phyloP scores from a whole-genome alignment of 192 early-diverging fungal species.

The Phycomyces nitens region DNA sequence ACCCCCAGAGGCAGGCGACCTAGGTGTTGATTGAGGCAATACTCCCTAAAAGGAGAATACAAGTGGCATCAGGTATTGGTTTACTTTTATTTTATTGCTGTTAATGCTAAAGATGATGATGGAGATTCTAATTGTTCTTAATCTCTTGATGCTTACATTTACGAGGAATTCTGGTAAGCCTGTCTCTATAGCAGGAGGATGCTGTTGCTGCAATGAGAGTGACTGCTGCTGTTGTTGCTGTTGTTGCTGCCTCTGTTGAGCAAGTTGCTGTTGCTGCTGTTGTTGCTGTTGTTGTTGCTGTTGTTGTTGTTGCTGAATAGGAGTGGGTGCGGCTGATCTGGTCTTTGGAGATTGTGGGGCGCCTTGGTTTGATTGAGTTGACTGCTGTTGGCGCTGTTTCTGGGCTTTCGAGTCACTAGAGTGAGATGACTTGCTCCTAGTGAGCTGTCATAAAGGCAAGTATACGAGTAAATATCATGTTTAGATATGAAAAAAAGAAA shows the following conservation, averaged over 20 bases:
- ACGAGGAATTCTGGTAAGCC: neutral
- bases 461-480: neutral
- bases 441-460: constrained; percentile 5
- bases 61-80: neutral
- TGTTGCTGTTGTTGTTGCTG: too few species aligned
- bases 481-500: constrained; percentile 2
- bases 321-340: neutral
- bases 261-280: too few species aligned
- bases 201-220: neutral
- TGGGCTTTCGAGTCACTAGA: neutral
- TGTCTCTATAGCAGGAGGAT: neutral
- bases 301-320: neutral
- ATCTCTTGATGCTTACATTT: neutral
- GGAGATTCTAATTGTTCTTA: neutral
- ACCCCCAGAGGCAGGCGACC: constrained; percentile 1
- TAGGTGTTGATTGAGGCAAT: neutral
- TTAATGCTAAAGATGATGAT: neutral
- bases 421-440: constrained; percentile 11
- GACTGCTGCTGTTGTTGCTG: neutral
- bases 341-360: neutral
- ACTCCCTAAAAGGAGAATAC: neutral
- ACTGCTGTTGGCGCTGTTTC: neutral
- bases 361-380: neutral
- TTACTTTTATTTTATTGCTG: neutral
- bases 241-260: too few species aligned